Base-by-base conservation (phyloP, 2,329 filamentous ascomycete genomes). In the Colletotrichum viniferum region DNA sequence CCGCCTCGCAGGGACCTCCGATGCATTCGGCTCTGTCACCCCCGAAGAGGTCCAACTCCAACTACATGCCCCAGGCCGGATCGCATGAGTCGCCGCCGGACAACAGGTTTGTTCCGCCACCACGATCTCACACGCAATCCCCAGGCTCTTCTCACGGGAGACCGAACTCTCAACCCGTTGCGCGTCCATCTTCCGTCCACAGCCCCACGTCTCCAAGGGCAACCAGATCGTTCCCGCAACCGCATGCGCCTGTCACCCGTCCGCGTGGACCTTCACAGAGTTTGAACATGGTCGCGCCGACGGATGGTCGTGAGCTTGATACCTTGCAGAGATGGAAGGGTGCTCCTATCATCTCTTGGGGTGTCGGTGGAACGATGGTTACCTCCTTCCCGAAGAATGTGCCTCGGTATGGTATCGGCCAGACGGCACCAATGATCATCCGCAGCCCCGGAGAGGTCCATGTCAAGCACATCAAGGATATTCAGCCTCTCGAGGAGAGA, bases 241-340 rank as follows among this genome's bases (percentile, higher is more conserved):
- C 79, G 7, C 79, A 84, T 68, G 81, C 81, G 8, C 80, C 85
- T 7, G 78, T 80, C 24, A 79, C 84, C 18, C 86, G 90, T 24
- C 83, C 86, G 14, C 86, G 91, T 68, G 89, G 88, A 2, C 85
- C 88, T 69, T 92, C 91, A 4, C 85, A 91, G 71, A 86, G 85
- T 32, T 82, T 92, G 66, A 91, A 91, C 78, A 87, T 92, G 77
- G 87, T 93, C 48, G 85, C 89, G 10, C 92, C 92, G 2, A 92
- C 89, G 2, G 92, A 94, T 82, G 92, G 92, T 2, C 90, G 90
- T 24, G 91, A 94, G 80, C 85, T 92, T 21, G 97, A 99, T 85
- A 92, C 93, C 3, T 87, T 99, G 8, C 90, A 98, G 82, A 90
- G 97, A 78, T 99, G 97, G 97, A 96, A 94, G 85, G 97, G 97